Evolutionary conservation across 129 eudicot species (phyloP).

Genomic region (Daucus carota): DNA sequence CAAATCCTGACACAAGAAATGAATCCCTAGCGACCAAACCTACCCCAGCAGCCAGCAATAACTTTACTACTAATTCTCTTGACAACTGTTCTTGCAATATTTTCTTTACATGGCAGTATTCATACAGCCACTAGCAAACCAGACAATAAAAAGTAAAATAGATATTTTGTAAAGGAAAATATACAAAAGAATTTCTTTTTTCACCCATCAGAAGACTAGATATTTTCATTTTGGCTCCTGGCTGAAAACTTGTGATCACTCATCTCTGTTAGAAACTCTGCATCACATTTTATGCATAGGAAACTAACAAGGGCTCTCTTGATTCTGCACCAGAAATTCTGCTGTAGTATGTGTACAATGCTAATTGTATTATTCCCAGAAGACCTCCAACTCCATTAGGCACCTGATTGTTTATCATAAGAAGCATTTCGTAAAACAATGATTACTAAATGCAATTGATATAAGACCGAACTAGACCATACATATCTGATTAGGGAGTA

Average conservation of each 20-base stretch:
- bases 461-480: not conserved
- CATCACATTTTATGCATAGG: slow-evolving; percentile 1
- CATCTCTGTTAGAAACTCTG: not conserved
- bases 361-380: slow-evolving; percentile 5
- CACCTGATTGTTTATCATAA: not conserved
- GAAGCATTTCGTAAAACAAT: not conserved
- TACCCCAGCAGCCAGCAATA: too few relatives aligned
- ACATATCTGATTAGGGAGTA: too few relatives aligned
- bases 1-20: too few relatives aligned
- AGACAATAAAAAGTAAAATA: not conserved
- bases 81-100: too few relatives aligned
- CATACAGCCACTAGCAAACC: not conserved
- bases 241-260: not conserved
- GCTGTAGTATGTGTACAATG: slow-evolving; percentile 2
- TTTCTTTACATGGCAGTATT: too few relatives aligned
- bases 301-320: slow-evolving; percentile 5
- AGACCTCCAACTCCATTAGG: slow-evolving; percentile 9
- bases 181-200: not conserved
- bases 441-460: too few relatives aligned
- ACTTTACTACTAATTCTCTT: too few relatives aligned
- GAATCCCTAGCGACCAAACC: too few relatives aligned
- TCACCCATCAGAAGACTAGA: not conserved
- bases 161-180: not conserved
- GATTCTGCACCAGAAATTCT: not conserved
- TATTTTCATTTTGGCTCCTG: not conserved